These are phyloP conservation scores for Leccinum incarnatum DNA, from an alignment of 768 basidiomycete species.

Conservation along the genomic window DNA sequence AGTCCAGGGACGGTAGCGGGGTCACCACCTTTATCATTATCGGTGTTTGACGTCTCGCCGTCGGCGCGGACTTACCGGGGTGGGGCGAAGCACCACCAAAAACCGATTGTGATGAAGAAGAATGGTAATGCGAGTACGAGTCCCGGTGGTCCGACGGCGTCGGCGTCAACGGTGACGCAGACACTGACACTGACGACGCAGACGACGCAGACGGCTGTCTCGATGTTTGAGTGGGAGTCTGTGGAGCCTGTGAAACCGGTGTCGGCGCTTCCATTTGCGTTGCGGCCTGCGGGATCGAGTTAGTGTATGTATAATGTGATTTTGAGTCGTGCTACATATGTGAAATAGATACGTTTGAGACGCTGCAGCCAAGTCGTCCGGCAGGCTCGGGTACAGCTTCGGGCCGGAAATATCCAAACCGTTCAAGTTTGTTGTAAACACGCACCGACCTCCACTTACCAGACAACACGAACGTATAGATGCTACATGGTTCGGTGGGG, in stretches of 20 bases:
- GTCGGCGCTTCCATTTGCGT: constrained; percentile 25
- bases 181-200: too few species aligned
- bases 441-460: too few species aligned
- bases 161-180: neutral
- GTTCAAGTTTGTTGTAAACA: too few species aligned
- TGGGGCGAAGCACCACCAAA: constrained; percentile 33
- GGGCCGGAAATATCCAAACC: too few species aligned
- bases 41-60: constrained; percentile 13
- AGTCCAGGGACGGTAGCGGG: neutral
- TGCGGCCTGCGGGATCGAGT: constrained; percentile 18
- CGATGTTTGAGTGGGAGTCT: constrained; percentile 23
- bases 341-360: too few species aligned
- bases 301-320: neutral
- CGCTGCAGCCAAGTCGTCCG: too few species aligned
- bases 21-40: neutral
- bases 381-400: too few species aligned
- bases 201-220: constrained; percentile 2
- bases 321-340: neutral
- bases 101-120: constrained; percentile 34
- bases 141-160: neutral
- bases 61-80: constrained; percentile 21
- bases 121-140: neutral
- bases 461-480: too few species aligned
- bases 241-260: constrained; percentile 24
- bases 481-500: too few species aligned